phyloP scores from a whole-genome alignment of 495 filamentous ascomycete species.

The Xylaria telfairii region DNA sequence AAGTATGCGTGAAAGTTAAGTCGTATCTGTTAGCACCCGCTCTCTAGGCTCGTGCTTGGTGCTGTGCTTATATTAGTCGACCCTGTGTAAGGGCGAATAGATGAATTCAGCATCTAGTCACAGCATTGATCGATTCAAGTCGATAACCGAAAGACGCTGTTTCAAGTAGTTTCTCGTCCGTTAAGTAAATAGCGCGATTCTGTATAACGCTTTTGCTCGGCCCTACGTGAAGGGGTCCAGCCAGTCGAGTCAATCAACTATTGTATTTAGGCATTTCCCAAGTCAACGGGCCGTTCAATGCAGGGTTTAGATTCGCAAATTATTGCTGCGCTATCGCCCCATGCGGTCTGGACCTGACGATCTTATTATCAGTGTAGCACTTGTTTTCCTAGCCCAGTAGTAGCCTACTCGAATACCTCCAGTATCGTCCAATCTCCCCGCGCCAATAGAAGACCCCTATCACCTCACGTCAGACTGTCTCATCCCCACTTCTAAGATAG shows the following conservation, averaged over 20 bases:
- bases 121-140: neutral
- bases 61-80: neutral
- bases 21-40: neutral
- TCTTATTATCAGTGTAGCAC: neutral
- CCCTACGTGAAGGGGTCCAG: neutral
- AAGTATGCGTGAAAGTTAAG: neutral
- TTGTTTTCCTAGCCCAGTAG: neutral
- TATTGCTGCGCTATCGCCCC: no score
- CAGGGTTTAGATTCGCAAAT: no score
- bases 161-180: neutral
- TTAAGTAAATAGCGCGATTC: neutral
- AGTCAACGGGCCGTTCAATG: no score
- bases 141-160: neutral
- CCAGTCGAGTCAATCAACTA: neutral
- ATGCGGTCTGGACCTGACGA: no score
- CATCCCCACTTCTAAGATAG: slow-evolving; percentile 7
- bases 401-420: neutral
- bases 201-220: neutral
- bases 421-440: neutral
- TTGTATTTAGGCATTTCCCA: neutral
- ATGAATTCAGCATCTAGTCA: neutral
- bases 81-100: neutral
- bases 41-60: neutral
- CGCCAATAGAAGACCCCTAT: neutral
- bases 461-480: slow-evolving; percentile 9